These are phyloP conservation scores for Emergomyces pasteurianus DNA, from an alignment of 2,329 filamentous ascomycete genomes.

Conservation along the genomic window DNA sequence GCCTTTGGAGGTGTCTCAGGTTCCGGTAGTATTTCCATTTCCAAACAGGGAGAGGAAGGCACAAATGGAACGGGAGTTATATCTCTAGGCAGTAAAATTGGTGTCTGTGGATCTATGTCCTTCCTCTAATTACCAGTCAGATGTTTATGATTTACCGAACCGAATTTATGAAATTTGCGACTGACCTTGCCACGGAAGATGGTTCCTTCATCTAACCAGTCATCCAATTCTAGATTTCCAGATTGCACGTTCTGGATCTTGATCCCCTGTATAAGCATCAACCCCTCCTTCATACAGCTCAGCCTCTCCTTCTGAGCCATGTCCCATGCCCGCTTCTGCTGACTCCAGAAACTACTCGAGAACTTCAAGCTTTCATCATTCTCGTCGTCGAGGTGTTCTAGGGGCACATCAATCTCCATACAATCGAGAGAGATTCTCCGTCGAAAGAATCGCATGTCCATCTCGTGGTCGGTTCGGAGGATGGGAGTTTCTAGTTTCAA, in stretches of 20 bases:
- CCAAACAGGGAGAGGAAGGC: slow-evolving; percentile 27
- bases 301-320: slow-evolving; percentile 16
- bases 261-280: slow-evolving; percentile 20
- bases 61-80: slow-evolving; percentile 28
- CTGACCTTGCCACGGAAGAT: background rate
- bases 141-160: background rate
- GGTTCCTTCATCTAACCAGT: slow-evolving; percentile 7
- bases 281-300: slow-evolving; percentile 14
- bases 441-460: slow-evolving; percentile 33
- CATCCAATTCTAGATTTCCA: slow-evolving; percentile 13
- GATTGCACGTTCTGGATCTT: slow-evolving; percentile 13
- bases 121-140: slow-evolving; percentile 15
- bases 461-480: slow-evolving; percentile 33
- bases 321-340: slow-evolving; percentile 15
- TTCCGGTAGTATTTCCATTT: slow-evolving; percentile 27
- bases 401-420: slow-evolving; percentile 19
- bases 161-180: background rate
- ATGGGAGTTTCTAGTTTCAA: slow-evolving; percentile 37
- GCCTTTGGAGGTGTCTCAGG: slow-evolving; percentile 21
- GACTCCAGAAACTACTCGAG: slow-evolving; percentile 23
- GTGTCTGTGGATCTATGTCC: slow-evolving; percentile 26
- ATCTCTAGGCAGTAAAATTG: slow-evolving; percentile 37
- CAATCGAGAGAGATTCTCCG: slow-evolving; percentile 16
- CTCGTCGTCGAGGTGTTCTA: slow-evolving; percentile 26
- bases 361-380: slow-evolving; percentile 34